Percentiles rank a stretch among this genome's conserved stretches.
Evolutionary conservation across 805 yeast genomes (phyloP).

Genomic region (Maudiozyma barnettii): DNA sequence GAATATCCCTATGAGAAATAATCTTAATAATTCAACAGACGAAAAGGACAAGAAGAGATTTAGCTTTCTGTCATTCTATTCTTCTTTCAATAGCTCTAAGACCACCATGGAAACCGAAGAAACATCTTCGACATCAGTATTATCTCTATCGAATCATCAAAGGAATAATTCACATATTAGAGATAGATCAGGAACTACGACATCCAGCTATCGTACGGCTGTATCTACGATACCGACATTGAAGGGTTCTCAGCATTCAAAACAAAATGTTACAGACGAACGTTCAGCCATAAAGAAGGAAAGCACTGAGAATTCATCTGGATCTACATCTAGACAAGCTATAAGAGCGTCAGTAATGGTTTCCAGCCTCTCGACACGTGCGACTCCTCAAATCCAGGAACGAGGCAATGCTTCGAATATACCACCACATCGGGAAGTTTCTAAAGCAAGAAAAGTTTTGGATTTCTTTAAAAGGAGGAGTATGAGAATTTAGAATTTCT

Average conservation of each 20-base stretch:
- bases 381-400: not conserved
- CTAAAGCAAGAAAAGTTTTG: slow-evolving; percentile 70
- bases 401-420: not conserved
- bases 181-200: not conserved
- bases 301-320: not conserved
- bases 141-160: not conserved
- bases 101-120: not conserved
- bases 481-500: slow-evolving; percentile 22
- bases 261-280: not conserved
- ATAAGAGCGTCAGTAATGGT: slow-evolving; percentile 10
- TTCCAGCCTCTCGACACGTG: slow-evolving; percentile 2
- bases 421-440: slow-evolving; percentile 13
- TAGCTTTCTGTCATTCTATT: slow-evolving; percentile 11
- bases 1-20: not conserved
- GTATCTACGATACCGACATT: slow-evolving; percentile 2
- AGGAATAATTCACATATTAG: not conserved
- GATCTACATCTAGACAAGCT: slow-evolving; percentile 1
- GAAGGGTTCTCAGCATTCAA: not conserved
- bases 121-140: not conserved
- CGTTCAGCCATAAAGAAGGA: not conserved
- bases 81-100: slow-evolving; percentile 3
- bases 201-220: not conserved
- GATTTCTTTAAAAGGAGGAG: slow-evolving; percentile 70
- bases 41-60: slow-evolving; percentile 7
- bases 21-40: slow-evolving; percentile 1